Percentiles rank a stretch among this genome's conserved stretches.
Evolutionary conservation across 139 green algal genomes (phyloP).

Genomic region (Astrephomene gubernaculifera): DNA sequence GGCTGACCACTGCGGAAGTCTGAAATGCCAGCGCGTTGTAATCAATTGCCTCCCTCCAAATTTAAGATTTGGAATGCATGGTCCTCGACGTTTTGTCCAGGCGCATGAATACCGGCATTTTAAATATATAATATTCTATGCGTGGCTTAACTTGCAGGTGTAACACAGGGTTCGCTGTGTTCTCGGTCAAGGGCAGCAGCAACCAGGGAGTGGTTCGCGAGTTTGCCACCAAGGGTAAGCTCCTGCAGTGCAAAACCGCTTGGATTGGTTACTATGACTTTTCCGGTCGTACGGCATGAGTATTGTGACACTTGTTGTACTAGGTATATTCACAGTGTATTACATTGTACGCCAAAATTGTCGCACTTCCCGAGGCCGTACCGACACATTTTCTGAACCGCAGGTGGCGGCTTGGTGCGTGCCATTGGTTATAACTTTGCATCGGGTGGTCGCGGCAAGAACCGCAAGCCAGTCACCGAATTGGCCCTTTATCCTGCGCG

Average conservation of each 20-base stretch:
- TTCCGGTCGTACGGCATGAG: too few relatives aligned
- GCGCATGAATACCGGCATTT: too few relatives aligned
- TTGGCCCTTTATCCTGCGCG: not conserved
- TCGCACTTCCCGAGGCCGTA: not conserved
- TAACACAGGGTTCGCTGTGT: too few relatives aligned
- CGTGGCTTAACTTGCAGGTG: too few relatives aligned
- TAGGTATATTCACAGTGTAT: not conserved
- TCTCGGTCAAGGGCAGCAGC: not conserved
- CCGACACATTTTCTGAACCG: not conserved
- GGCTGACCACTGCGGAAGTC: not conserved
- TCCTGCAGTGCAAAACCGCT: not conserved
- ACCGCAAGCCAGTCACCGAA: slow-evolving; percentile 24
- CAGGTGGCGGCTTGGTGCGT: not conserved
- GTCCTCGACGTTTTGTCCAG: not conserved
- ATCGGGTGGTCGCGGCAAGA: not conserved
- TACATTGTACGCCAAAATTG: not conserved
- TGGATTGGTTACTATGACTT: too few relatives aligned
- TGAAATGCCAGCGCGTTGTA: not conserved
- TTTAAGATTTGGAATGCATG: not conserved
- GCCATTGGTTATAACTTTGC: slow-evolving; percentile 13
- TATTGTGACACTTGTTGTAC: not conserved
- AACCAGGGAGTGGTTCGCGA: not conserved
- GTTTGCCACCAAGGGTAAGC: not conserved
- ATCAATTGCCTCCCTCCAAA: not conserved
- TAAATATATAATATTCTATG: too few relatives aligned